These are phyloP conservation scores for Colletotrichum phormii DNA, from an alignment of 2,329 filamentous ascomycete genomes.

Conservation along the genomic window DNA sequence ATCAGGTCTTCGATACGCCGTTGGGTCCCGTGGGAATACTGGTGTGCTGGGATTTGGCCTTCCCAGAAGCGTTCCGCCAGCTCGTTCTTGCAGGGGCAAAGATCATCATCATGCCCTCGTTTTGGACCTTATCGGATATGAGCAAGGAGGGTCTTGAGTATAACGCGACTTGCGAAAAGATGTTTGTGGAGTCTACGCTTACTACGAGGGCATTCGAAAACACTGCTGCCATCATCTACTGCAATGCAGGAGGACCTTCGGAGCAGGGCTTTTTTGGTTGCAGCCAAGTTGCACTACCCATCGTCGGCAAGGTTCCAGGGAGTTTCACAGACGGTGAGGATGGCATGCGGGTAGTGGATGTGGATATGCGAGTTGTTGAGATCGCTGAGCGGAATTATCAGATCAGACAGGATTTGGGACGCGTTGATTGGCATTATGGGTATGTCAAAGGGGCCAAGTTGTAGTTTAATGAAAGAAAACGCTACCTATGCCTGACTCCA, in stretches of 20 bases:
- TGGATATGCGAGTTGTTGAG: constrained; percentile 63
- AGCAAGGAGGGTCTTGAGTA: constrained; percentile 51
- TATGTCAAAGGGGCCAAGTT: constrained; percentile 16
- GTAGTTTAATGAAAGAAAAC: neutral
- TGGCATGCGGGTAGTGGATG: constrained; percentile 59
- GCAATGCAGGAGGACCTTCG: constrained; percentile 64
- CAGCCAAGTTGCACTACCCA: constrained; percentile 66
- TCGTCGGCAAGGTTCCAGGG: constrained; percentile 61
- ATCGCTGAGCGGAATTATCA: constrained; percentile 70
- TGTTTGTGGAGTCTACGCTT: constrained; percentile 64
- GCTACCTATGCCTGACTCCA: no score
- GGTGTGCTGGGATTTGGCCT: constrained; percentile 71
- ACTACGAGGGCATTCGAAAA: constrained; percentile 67
- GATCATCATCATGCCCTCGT: constrained; percentile 69
- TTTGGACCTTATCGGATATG: constrained; percentile 48
- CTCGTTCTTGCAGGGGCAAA: constrained; percentile 66
- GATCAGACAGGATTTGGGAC: constrained; percentile 47
- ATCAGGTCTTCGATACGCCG: constrained; percentile 56
- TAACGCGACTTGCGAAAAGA: constrained; percentile 62
- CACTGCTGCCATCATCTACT: constrained; percentile 67
- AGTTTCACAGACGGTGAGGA: constrained; percentile 60
- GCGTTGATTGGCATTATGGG: constrained; percentile 59
- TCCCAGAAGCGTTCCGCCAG: constrained; percentile 69
- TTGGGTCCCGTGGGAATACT: constrained; percentile 65
- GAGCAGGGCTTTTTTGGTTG: constrained; percentile 62